Evolutionary conservation across 2,329 filamentous ascomycete genomes (phyloP).

Genomic region (Ophiocordyceps australis): DNA sequence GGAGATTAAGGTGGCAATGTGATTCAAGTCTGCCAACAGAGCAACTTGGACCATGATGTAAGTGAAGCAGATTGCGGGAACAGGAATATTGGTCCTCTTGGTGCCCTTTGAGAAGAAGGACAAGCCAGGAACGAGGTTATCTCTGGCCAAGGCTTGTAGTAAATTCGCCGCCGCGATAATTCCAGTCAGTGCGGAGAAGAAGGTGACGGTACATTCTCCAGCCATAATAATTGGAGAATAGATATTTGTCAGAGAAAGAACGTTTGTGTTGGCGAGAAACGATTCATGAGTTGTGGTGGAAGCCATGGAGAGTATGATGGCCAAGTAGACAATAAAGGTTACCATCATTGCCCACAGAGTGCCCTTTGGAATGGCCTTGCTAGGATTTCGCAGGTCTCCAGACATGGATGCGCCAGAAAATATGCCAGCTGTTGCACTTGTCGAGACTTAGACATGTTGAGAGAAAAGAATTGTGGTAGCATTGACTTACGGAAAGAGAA

Average conservation of each 20-base stretch:
- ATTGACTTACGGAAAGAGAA: constrained; percentile 47
- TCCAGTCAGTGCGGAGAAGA: constrained; percentile 79
- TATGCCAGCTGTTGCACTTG: constrained; percentile 32
- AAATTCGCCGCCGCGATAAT: constrained; percentile 73
- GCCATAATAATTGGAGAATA: constrained; percentile 56
- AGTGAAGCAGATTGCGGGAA: constrained; percentile 58
- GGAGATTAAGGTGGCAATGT: constrained; percentile 76
- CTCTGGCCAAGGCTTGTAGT: constrained; percentile 64
- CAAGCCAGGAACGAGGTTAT: constrained; percentile 61
- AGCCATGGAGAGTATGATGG: constrained; percentile 65
- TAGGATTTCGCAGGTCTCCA: constrained; percentile 66
- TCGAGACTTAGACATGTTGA: background rate
- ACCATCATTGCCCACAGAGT: constrained; percentile 61
- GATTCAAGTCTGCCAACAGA: constrained; percentile 69
- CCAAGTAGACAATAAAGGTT: constrained; percentile 57
- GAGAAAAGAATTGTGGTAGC: constrained; percentile 6
- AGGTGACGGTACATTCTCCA: constrained; percentile 65
- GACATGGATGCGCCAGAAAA: constrained; percentile 76
- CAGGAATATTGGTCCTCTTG: constrained; percentile 53
- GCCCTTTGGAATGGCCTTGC: constrained; percentile 70
- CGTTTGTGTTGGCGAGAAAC: constrained; percentile 56
- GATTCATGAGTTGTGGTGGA: constrained; percentile 57
- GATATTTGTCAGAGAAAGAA: constrained; percentile 68
- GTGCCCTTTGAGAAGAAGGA: constrained; percentile 58
- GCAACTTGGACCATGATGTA: constrained; percentile 61